These are phyloP conservation scores for Suillus discolor DNA, from an alignment of 768 basidiomycete species.

Conservation along the genomic window DNA sequence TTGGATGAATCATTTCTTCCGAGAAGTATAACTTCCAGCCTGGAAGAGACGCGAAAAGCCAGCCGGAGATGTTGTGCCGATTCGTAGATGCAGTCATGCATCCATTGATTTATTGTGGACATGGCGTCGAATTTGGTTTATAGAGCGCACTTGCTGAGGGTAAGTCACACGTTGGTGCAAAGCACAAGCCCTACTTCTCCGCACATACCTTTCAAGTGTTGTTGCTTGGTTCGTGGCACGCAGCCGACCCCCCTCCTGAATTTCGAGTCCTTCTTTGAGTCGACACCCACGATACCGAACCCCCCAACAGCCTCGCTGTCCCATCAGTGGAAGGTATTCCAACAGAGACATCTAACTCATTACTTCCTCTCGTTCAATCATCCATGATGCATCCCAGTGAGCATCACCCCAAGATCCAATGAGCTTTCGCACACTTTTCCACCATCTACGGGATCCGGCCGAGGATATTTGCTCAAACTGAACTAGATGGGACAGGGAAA, in stretches of 20 bases:
- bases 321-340: not conserved
- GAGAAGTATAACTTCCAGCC: constrained; percentile 27
- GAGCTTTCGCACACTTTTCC: constrained; percentile 36
- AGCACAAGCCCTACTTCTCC: constrained; percentile 30
- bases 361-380: constrained; percentile 43
- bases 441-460: constrained; percentile 31
- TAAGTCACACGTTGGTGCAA: constrained; percentile 18
- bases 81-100: constrained; percentile 55
- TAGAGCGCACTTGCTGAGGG: constrained; percentile 68
- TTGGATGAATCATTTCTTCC: constrained; percentile 33
- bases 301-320: not conserved
- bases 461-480: constrained; percentile 30
- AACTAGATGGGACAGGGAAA: constrained; percentile 32
- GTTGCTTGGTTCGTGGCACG: constrained; percentile 32
- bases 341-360: constrained; percentile 36
- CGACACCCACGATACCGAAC: not conserved
- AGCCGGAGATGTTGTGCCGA: constrained; percentile 58
- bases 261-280: constrained; percentile 33
- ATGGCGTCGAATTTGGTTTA: constrained; percentile 64
- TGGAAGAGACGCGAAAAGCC: constrained; percentile 19
- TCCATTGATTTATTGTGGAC: constrained; percentile 62
- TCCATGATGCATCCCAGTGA: constrained; percentile 38
- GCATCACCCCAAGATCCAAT: constrained; percentile 37
- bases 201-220: constrained; percentile 25
- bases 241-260: constrained; percentile 32